A percentile compares a stretch with the other conserved stretches of the same genome.
Evolutionary conservation across 1,284 basidiomycete species (phyloP).

Genomic region (Phylloboletellus chloephorus): DNA sequence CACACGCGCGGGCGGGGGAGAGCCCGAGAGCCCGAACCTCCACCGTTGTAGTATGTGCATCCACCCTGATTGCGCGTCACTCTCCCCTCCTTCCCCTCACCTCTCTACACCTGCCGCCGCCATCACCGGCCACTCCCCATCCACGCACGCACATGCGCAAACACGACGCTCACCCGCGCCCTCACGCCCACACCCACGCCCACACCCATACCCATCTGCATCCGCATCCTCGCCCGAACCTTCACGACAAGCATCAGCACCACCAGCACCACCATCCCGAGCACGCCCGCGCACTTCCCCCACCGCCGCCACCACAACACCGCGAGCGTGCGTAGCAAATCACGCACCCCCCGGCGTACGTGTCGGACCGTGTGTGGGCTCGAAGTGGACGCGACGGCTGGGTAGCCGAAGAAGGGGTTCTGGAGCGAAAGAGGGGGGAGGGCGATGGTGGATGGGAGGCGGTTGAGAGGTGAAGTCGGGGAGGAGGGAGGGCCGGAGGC

Average conservation of each 20-base stretch:
- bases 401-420: conserved; percentile 87
- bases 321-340: conserved; percentile 61
- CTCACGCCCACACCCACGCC: not conserved
- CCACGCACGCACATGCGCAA: too few species aligned
- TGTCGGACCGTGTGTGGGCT: conserved; percentile 34
- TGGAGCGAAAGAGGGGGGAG: conserved; percentile 45
- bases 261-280: not conserved
- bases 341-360: conserved; percentile 62
- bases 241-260: not conserved
- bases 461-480: not conserved
- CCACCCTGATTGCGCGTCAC: not conserved
- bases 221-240: not conserved
- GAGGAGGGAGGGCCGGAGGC: not conserved
- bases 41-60: too few species aligned
- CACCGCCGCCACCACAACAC: conserved; percentile 64
- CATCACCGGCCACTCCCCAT: too few species aligned
- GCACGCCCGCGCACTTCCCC: conserved; percentile 35
- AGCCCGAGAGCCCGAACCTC: too few species aligned
- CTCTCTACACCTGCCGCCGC: too few species aligned
- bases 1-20: not conserved
- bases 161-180: not conserved
- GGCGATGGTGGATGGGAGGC: conserved; percentile 34
- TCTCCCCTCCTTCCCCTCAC: conserved; percentile 1
- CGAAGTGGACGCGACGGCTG: conserved; percentile 39
- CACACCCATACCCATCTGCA: not conserved